These are phyloP conservation scores for Chalciporus sphaerocephalus DNA, from an alignment of 768 basidiomycete genomes.

Conservation along the genomic window DNA sequence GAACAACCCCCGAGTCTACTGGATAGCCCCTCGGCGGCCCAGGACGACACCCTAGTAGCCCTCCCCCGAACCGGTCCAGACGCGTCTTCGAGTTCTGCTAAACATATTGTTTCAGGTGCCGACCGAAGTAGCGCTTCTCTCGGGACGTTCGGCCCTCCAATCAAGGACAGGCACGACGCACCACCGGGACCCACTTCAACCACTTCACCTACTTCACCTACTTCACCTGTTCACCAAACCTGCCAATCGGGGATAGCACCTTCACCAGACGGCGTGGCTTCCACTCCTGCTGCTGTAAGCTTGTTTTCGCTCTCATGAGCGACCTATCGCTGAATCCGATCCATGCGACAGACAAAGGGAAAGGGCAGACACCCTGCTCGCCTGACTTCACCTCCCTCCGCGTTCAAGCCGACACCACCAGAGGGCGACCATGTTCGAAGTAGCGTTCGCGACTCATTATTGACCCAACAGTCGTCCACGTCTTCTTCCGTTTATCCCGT, in stretches of 20 bases:
- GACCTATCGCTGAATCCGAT: constrained; percentile 15
- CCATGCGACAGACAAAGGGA: constrained; percentile 28
- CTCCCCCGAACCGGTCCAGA: constrained; percentile 12
- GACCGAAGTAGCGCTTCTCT: constrained; percentile 26
- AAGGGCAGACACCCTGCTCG: constrained; percentile 35
- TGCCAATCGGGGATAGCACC: constrained; percentile 11
- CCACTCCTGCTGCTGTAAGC: constrained; percentile 22
- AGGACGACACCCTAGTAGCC: constrained; percentile 9
- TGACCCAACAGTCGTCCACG: constrained; percentile 61
- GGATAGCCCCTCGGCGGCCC: constrained; percentile 10
- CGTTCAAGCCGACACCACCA: constrained; percentile 26
- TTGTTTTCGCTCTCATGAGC: constrained; percentile 8
- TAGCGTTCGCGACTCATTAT: constrained; percentile 50
- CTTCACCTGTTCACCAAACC: constrained; percentile 1
- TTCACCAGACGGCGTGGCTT: constrained; percentile 11
- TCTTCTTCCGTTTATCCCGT: constrained; percentile 77
- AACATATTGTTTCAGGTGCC: constrained; percentile 6
- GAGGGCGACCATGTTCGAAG: constrained; percentile 43
- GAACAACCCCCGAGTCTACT: constrained; percentile 4
- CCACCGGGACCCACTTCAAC: neutral
- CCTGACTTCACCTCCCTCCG: constrained; percentile 33
- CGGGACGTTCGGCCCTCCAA: constrained; percentile 23
- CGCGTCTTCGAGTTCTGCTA: constrained; percentile 9
- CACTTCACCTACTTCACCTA: constrained; percentile 1
- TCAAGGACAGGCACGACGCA: constrained; percentile 12